phyloP scores from a whole-genome alignment of 129 eudicot genomes.

The Solidago caesia region DNA sequence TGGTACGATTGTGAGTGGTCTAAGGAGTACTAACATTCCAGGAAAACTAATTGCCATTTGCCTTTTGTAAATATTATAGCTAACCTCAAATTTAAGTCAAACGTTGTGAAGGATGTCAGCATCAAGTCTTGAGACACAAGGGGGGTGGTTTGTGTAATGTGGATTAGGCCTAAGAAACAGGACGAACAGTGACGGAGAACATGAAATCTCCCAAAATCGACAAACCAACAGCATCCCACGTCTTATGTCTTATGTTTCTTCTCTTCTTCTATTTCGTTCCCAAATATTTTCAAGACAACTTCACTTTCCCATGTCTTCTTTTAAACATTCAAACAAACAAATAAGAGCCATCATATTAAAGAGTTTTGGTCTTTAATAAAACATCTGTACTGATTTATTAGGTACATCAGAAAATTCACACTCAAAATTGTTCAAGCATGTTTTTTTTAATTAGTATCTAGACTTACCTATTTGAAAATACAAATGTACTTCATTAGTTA shows the following conservation, averaged over 20 bases:
- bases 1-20: too few relatives aligned
- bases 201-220: slow-evolving; percentile 29
- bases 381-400: slow-evolving; percentile 6
- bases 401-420: too few relatives aligned
- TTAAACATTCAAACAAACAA: slow-evolving; percentile 13
- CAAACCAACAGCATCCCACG: slow-evolving; percentile 41
- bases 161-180: slow-evolving; percentile 4
- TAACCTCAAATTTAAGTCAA: neutral
- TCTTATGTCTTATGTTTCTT: slow-evolving; percentile 35
- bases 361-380: neutral
- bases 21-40: too few relatives aligned
- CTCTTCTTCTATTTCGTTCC: slow-evolving; percentile 21
- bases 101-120: neutral
- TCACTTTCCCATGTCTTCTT: slow-evolving; percentile 28
- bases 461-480: too few relatives aligned
- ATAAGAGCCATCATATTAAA: neutral
- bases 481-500: too few relatives aligned
- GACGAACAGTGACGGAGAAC: slow-evolving; percentile 25
- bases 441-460: too few relatives aligned
- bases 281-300: slow-evolving; percentile 25
- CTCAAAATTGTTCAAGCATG: too few relatives aligned
- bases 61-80: too few relatives aligned
- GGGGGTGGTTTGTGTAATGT: slow-evolving; percentile 23
- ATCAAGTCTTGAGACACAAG: neutral
- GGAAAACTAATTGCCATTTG: too few relatives aligned